A percentile compares a stretch with the other conserved stretches of the same genome.
Conservation (phyloP, 2,329 filamentous ascomycete genomes). For the Catunica adiposa region DNA sequence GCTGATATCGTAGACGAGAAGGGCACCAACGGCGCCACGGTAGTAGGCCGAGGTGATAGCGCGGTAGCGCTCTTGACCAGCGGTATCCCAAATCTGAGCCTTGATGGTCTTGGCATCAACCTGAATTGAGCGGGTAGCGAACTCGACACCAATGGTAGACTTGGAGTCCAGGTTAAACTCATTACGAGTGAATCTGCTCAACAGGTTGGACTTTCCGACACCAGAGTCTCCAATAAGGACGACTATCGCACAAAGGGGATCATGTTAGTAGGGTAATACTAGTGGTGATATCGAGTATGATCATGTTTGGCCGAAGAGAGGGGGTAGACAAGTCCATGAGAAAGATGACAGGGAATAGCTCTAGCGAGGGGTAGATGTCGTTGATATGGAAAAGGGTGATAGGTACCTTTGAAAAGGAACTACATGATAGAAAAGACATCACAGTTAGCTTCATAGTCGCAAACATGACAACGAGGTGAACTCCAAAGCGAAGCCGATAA, state of each 20-base stretch:
- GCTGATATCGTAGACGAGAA: slow-evolving; percentile 98
- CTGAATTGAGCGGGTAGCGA: slow-evolving; percentile 95
- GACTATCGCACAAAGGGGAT: slow-evolving; percentile 36
- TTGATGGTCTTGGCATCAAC: slow-evolving; percentile 99
- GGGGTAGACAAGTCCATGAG: slow-evolving; percentile 18
- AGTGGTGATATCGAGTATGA: background rate
- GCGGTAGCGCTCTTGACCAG: slow-evolving; percentile 95
- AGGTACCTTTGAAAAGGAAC: slow-evolving; percentile 99
- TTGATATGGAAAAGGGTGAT: no score
- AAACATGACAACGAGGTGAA: no score
- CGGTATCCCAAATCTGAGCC: slow-evolving; percentile 99
- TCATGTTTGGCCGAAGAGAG: slow-evolving; percentile 13
- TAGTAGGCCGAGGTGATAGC: slow-evolving; percentile 99
- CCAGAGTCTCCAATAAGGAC: slow-evolving; percentile 98
- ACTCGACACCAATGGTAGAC: slow-evolving; percentile 98
- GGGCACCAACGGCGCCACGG: slow-evolving; percentile 86
- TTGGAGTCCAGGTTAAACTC: slow-evolving; percentile 99
- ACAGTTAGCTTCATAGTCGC: background rate
- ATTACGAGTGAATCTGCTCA: slow-evolving; percentile 98
- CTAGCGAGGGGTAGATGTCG: slow-evolving; percentile 11
- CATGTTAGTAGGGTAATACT: slow-evolving; percentile 4
- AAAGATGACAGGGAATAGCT: slow-evolving; percentile 10
- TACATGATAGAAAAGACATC: slow-evolving; percentile 25
- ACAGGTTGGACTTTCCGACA: slow-evolving; percentile 98
- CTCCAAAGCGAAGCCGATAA: no score